A percentile compares a stretch with the other conserved stretches of the same genome.
Evolutionary conservation across 2,329 filamentous ascomycete species (phyloP).

Genomic region (Cadophora sp.): DNA sequence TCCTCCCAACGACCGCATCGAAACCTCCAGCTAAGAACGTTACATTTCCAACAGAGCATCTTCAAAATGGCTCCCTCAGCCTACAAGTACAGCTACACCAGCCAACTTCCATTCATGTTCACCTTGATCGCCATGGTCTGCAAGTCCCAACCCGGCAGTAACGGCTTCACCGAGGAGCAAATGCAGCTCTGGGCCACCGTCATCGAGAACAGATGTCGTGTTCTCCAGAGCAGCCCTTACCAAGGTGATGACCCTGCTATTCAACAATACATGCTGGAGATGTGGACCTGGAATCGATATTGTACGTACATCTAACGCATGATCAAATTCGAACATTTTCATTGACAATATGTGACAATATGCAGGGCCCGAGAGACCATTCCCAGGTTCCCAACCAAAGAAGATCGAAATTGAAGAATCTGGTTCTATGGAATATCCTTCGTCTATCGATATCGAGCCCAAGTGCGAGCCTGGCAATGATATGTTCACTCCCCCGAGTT

Average conservation of each 20-base stretch:
- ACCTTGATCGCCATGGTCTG: background rate
- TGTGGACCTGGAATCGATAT: slow-evolving; percentile 6
- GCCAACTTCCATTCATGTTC: slow-evolving; percentile 19
- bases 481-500: background rate
- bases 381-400: slow-evolving; percentile 5
- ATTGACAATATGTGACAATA: background rate
- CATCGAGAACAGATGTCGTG: slow-evolving; percentile 4
- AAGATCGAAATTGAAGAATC: background rate
- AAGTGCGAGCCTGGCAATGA: background rate
- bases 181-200: slow-evolving; percentile 5
- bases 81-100: slow-evolving; percentile 3
- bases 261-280: slow-evolving; percentile 15
- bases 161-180: slow-evolving; percentile 11
- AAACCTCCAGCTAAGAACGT: background rate
- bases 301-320: slow-evolving; percentile 1
- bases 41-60: background rate
- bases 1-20: too few relatives aligned
- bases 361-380: slow-evolving; percentile 11
- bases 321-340: background rate
- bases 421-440: background rate
- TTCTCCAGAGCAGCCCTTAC: background rate
- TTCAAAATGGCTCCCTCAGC: background rate
- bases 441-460: background rate
- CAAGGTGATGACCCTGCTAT: slow-evolving; percentile 15
- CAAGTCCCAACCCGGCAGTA: background rate